Conservation (phyloP, 2,329 filamentous ascomycete species). For the Phialemonium atrogriseum region DNA sequence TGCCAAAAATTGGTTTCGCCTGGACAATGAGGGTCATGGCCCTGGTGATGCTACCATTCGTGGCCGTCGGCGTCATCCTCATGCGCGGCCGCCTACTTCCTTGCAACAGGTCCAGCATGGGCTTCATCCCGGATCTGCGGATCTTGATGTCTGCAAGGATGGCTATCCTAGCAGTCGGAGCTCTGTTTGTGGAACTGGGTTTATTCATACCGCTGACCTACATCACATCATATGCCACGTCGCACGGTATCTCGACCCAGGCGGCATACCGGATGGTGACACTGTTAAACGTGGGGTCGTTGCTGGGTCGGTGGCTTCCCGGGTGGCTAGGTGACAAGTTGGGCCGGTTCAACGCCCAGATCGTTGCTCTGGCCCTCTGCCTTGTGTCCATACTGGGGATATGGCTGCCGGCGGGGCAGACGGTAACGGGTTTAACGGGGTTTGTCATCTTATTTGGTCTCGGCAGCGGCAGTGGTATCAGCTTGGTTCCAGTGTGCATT, state of each 20-base stretch:
- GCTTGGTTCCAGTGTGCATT: no score
- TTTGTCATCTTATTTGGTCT: no score
- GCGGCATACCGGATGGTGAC: conserved; percentile 59
- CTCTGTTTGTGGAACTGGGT: no score
- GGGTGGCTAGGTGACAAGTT: conserved; percentile 58
- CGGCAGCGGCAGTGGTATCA: no score
- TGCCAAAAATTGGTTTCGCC: conserved; percentile 37
- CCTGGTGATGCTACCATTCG: conserved; percentile 38
- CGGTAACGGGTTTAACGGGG: no score
- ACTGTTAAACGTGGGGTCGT: conserved; percentile 58
- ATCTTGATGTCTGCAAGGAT: no score
- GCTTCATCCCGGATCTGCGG: no score
- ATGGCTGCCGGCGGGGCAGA: conserved; percentile 46
- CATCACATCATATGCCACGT: conserved; percentile 51
- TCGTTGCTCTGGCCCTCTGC: conserved; percentile 38
- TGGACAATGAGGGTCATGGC: conserved; percentile 42
- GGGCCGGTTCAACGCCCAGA: conserved; percentile 61
- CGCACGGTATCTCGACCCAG: conserved; percentile 37
- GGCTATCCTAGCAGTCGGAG: no score
- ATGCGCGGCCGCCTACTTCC: no score
- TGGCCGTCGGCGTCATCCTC: no score
- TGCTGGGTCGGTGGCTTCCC: conserved; percentile 56
- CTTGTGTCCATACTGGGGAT: conserved; percentile 41
- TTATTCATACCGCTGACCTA: conserved; percentile 57
- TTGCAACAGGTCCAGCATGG: no score